Evolutionary conservation across 345 rosid genomes (phyloP).

Genomic region (Gossypium arboreum): DNA sequence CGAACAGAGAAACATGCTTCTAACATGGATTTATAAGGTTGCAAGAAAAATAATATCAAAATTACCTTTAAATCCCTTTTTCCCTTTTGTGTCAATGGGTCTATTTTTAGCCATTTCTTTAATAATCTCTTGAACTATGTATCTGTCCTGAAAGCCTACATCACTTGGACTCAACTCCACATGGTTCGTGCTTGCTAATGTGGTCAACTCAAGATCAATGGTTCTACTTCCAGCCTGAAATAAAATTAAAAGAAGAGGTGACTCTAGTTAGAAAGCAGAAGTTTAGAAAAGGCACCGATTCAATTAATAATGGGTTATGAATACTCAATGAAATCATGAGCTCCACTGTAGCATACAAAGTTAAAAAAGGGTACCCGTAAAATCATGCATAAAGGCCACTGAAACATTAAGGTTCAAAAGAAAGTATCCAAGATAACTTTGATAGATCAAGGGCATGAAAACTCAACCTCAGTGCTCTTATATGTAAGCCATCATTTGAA

Average conservation of each 20-base stretch:
- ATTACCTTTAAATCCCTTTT: slow-evolving; percentile 78
- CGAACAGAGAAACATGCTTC: not conserved
- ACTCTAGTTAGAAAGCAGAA: not conserved
- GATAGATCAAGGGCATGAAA: not conserved
- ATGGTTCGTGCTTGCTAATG: slow-evolving; percentile 78
- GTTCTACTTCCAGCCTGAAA: slow-evolving; percentile 89
- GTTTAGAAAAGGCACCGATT: not conserved
- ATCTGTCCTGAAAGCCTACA: slow-evolving; percentile 96
- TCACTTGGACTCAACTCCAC: slow-evolving; percentile 95
- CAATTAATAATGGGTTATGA: not conserved
- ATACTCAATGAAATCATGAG: not conserved
- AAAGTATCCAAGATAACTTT: not conserved
- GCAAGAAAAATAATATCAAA: not conserved
- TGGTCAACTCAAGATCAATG: slow-evolving; percentile 83
- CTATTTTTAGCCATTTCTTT: slow-evolving; percentile 98
- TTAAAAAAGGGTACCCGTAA: not conserved
- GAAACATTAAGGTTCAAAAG: not conserved
- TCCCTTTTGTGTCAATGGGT: slow-evolving; percentile 86
- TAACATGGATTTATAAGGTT: not conserved
- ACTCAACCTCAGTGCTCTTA: not conserved
- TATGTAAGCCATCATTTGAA: not conserved
- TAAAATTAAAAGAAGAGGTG: not conserved
- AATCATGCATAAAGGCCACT: not conserved
- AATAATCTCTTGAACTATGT: slow-evolving; percentile 88
- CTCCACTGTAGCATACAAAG: not conserved